Evolutionary conservation across 768 basidiomycete genomes (phyloP).

Genomic region (Amanita brunnescens): DNA sequence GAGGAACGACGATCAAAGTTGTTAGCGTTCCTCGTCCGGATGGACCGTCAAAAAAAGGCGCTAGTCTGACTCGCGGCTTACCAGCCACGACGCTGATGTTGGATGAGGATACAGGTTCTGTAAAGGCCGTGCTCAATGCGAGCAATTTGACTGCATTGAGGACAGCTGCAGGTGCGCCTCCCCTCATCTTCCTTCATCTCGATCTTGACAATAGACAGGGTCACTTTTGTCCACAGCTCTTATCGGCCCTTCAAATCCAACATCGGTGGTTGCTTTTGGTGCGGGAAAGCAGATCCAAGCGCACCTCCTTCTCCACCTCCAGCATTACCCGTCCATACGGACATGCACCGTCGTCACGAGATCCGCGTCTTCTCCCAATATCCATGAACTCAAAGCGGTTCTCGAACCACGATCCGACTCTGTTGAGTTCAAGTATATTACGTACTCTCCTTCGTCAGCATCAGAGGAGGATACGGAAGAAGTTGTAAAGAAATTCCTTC

Average conservation of each 20-base stretch:
- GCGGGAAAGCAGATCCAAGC: conserved; percentile 63
- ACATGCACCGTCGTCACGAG: conserved; percentile 59
- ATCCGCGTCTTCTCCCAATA: conserved; percentile 34
- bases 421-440: conserved; percentile 17
- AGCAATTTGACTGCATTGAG: conserved; percentile 68
- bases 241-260: conserved; percentile 33
- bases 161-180: conserved; percentile 62
- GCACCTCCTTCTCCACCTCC: conserved; percentile 55
- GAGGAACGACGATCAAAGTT: conserved; percentile 68
- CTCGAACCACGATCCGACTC: conserved; percentile 15
- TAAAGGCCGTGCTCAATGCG: conserved; percentile 76
- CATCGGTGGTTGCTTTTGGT: conserved; percentile 54
- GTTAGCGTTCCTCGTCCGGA: conserved; percentile 56
- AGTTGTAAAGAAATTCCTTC: conserved; percentile 24
- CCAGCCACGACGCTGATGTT: conserved; percentile 73
- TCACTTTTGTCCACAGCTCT: conserved; percentile 60
- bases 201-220: conserved; percentile 29
- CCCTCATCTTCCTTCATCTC: not conserved
- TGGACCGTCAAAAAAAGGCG: conserved; percentile 17
- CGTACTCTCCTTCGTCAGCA: not conserved
- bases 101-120: conserved; percentile 57
- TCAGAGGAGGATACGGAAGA: conserved; percentile 6
- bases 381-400: conserved; percentile 26
- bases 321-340: conserved; percentile 44
- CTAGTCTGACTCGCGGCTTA: conserved; percentile 35